Evolutionary conservation across 2,329 filamentous ascomycete genomes (phyloP).

Genomic region (Claviceps quebecensis): DNA sequence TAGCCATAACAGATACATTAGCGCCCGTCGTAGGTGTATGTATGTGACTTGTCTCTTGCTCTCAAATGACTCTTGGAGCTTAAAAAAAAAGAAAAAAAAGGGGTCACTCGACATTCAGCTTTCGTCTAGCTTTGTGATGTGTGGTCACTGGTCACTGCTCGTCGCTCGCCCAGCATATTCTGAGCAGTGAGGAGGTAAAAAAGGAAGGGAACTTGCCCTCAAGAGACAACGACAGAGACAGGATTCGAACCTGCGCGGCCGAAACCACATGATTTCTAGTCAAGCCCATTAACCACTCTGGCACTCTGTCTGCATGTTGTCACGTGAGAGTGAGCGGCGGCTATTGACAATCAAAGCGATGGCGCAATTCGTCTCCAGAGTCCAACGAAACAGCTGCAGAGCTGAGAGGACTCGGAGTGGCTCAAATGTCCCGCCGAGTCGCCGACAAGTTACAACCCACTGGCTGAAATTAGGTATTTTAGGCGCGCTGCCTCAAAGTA

Average conservation of each 20-base stretch:
- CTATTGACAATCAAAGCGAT: neutral
- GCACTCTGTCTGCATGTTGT: slow-evolving; percentile 6
- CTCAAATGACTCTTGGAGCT: too few relatives aligned
- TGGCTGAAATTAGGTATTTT: too few relatives aligned
- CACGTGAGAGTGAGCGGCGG: neutral
- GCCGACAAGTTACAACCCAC: too few relatives aligned
- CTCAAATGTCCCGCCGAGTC: neutral
- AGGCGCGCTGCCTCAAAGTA: too few relatives aligned
- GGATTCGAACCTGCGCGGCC: slow-evolving; percentile 11
- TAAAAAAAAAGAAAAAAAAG: too few relatives aligned
- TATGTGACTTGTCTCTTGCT: too few relatives aligned
- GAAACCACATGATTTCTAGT: slow-evolving; percentile 9
- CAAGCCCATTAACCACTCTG: slow-evolving; percentile 10
- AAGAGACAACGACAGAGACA: slow-evolving; percentile 7
- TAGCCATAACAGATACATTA: too few relatives aligned
- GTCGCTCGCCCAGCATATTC: neutral
- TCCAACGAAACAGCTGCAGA: neutral
- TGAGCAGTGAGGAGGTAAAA: neutral
- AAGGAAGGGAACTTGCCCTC: neutral
- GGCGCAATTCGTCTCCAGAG: neutral
- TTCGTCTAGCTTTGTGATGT: too few relatives aligned
- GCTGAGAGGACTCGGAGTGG: too few relatives aligned
- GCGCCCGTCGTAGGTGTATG: too few relatives aligned
- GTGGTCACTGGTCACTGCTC: too few relatives aligned
- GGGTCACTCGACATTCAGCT: neutral